Percentiles rank a stretch among this genome's conserved stretches.
These are phyloP conservation scores for Avena eriantha DNA, from an alignment of 176 grass and related monocot genomes.

Conservation along the genomic window DNA sequence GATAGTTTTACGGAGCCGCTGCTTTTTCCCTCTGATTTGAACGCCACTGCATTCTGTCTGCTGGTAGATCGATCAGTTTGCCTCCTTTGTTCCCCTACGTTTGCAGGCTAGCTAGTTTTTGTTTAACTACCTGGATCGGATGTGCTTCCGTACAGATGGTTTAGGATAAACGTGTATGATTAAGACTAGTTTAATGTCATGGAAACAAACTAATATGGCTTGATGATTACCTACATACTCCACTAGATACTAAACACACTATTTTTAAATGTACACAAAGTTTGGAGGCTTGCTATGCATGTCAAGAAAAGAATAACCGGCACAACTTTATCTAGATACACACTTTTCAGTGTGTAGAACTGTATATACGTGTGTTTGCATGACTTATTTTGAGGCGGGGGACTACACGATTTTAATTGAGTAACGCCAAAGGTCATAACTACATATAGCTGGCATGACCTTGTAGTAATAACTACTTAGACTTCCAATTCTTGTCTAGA, in stretches of 20 bases:
- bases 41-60: constrained; percentile 59
- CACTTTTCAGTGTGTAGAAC: too few species aligned
- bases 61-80: constrained; percentile 36
- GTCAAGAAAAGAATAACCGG: neutral
- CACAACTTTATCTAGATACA: too few species aligned
- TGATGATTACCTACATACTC: neutral
- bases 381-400: too few species aligned
- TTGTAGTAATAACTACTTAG: neutral
- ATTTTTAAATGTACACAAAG: neutral
- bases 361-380: too few species aligned
- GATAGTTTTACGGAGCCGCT: constrained; percentile 23
- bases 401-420: neutral
- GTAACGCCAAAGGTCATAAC: neutral
- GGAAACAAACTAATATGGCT: constrained; percentile 21
- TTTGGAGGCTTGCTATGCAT: neutral
- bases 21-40: constrained; percentile 54
- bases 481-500: neutral
- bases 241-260: neutral
- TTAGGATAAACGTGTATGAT: neutral
- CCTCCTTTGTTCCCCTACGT: constrained; percentile 24
- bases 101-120: neutral
- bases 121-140: neutral
- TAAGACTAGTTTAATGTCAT: neutral
- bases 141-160: constrained; percentile 24
- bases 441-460: neutral